Evolutionary conservation across 352 stramenopile genomes (phyloP).

Genomic region (Elongisporangium senticosum): DNA sequence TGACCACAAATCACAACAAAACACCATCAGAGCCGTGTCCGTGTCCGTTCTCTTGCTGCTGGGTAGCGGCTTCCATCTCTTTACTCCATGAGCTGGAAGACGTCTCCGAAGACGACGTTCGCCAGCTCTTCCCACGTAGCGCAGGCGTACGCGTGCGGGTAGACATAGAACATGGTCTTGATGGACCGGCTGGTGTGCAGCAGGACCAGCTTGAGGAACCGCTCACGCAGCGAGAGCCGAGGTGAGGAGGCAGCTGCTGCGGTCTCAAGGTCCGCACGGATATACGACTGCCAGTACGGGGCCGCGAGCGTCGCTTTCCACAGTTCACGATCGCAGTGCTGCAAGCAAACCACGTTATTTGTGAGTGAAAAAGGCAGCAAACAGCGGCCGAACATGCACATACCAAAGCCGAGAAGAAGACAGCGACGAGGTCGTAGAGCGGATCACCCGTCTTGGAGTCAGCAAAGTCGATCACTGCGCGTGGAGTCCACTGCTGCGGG

Average conservation of each 20-base stretch:
- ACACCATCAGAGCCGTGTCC: not conserved
- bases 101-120: slow-evolving; percentile 47
- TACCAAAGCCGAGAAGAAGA: slow-evolving; percentile 80
- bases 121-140: slow-evolving; percentile 62
- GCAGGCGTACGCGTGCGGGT: slow-evolving; percentile 29
- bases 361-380: slow-evolving; percentile 5
- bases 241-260: slow-evolving; percentile 3
- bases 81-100: slow-evolving; percentile 25
- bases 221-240: slow-evolving; percentile 38
- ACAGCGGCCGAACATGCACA: slow-evolving; percentile 7
- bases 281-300: slow-evolving; percentile 72
- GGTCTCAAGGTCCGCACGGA: slow-evolving; percentile 26
- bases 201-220: slow-evolving; percentile 68
- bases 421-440: slow-evolving; percentile 78
- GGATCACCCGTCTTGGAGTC: slow-evolving; percentile 84
- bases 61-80: too few relatives aligned
- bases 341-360: slow-evolving; percentile 5
- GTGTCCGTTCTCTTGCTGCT: slow-evolving; percentile 3
- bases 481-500: slow-evolving; percentile 44
- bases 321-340: slow-evolving; percentile 66
- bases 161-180: slow-evolving; percentile 67
- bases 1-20: slow-evolving; percentile 12
- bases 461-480: slow-evolving; percentile 82
- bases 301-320: slow-evolving; percentile 52
- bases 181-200: slow-evolving; percentile 73